Conservation (phyloP, 2,329 filamentous ascomycete species). For the Colletotrichum cereale region DNA sequence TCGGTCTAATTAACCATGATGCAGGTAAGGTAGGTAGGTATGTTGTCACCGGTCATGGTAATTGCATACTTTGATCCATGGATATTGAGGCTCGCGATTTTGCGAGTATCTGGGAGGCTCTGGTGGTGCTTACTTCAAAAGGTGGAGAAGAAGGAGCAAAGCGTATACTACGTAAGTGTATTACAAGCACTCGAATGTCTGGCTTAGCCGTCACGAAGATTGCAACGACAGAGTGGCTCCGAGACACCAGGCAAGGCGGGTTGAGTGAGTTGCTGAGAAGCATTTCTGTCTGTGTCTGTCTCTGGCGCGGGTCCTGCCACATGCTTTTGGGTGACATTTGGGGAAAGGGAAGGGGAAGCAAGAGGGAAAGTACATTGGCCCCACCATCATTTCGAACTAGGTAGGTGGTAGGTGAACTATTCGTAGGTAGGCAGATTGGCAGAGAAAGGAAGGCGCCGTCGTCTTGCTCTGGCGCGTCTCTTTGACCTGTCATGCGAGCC, state of each 20-base stretch:
- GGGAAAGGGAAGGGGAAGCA: slow-evolving; percentile 10
- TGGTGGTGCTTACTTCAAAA: background rate
- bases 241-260: background rate
- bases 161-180: background rate
- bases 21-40: too few relatives aligned
- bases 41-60: background rate
- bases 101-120: background rate
- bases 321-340: slow-evolving; percentile 25
- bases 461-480: background rate
- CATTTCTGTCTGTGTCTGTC: background rate
- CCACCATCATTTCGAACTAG: slow-evolving; percentile 3
- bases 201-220: background rate
- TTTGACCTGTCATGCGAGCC: slow-evolving; percentile 7
- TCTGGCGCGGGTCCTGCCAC: slow-evolving; percentile 17
- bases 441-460: background rate
- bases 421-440: background rate
- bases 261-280: background rate
- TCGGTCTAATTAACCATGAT: too few relatives aligned
- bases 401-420: background rate
- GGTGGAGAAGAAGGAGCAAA: background rate
- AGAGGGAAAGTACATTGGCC: background rate
- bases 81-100: background rate
- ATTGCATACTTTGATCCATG: background rate
- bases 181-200: background rate
- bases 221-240: background rate